Evolutionary conservation across 2,329 filamentous ascomycete genomes (phyloP).

Genomic region (Neophaeococcomyces mojaviensis): DNA sequence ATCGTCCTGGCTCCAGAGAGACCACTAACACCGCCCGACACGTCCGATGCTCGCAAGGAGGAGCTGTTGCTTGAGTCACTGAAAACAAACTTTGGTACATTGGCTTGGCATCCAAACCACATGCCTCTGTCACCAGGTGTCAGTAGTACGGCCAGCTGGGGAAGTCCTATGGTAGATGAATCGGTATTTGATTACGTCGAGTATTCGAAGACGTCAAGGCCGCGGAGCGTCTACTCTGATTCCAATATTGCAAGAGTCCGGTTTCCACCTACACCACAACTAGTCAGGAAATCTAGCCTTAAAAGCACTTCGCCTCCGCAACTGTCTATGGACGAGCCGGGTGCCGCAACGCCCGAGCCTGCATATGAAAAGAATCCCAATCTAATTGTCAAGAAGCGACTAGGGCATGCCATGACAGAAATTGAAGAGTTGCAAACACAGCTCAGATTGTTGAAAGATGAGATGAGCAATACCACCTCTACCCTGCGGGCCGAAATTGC

Average conservation of each 20-base stretch:
- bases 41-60: conserved; percentile 12
- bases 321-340: conserved; percentile 8
- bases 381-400: conserved; percentile 17
- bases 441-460: conserved; percentile 12
- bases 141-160: conserved; percentile 21
- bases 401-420: conserved; percentile 20
- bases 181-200: conserved; percentile 7
- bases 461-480: conserved; percentile 14
- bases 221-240: conserved; percentile 4
- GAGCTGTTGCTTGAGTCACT: conserved; percentile 14
- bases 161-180: conserved; percentile 14
- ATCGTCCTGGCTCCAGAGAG: not conserved
- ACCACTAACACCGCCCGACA: conserved; percentile 11
- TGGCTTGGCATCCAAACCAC: conserved; percentile 20
- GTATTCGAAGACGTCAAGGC: not conserved
- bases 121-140: conserved; percentile 20
- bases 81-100: conserved; percentile 18
- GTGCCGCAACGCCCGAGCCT: conserved; percentile 12
- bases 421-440: conserved; percentile 19
- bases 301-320: not conserved
- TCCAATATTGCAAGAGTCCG: conserved; percentile 1
- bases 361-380: conserved; percentile 16
- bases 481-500: conserved; percentile 17
- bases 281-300: not conserved
- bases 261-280: not conserved